Base-by-base conservation (phyloP, 2,329 filamentous ascomycete genomes). In the Aspergillus thermomutatus region DNA sequence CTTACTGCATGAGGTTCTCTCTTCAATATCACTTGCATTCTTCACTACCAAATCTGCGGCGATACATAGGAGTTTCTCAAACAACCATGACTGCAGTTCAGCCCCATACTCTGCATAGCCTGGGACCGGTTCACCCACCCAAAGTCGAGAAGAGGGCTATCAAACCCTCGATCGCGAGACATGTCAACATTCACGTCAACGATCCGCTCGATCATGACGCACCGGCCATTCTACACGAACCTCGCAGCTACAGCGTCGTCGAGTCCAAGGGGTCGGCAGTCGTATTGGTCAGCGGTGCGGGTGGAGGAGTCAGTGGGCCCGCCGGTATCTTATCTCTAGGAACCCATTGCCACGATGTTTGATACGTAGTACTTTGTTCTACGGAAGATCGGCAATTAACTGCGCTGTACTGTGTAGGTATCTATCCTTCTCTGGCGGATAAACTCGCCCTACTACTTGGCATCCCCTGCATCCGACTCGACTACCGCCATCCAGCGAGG, bases 251-350 rank as follows among this genome's bases (percentile, higher is more conserved):
- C 54, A 55, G 59, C 50, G 50, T 57, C 4, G 49, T 40, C 3
- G 27, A 59, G 1, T 43, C 53, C 1, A 40, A 60, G 14, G 53
- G 47, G 1, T 54, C 68, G 1, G 70, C 68, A 1, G 70, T 67
- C 0, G 64, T 73, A 23, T 56, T 73, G 8, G 62, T 72, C 26
- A 70, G 68, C 23, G 69, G 71, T 34, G 71, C 74, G 19, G 71
- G 73, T 1, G 72, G 75, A 46, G 72, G 72, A n/a, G 68, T 75
- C 11, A 70, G 66, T n/a, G 75, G 75, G 1, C 76, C 77, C 2
- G 71, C 67, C 4, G 72, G 69, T 58, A 74, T 73, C 17, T 19
- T 11, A 4, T 31, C 40, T 10, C n/a, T n/a, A n/a, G n/a, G n/a
- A n/a, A n/a, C n/a, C n/a, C n/a, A n/a, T 17, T 21, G 27, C 9